Conservation (phyloP, 208 protist species). For the Novymonas esmeraldas region DNA sequence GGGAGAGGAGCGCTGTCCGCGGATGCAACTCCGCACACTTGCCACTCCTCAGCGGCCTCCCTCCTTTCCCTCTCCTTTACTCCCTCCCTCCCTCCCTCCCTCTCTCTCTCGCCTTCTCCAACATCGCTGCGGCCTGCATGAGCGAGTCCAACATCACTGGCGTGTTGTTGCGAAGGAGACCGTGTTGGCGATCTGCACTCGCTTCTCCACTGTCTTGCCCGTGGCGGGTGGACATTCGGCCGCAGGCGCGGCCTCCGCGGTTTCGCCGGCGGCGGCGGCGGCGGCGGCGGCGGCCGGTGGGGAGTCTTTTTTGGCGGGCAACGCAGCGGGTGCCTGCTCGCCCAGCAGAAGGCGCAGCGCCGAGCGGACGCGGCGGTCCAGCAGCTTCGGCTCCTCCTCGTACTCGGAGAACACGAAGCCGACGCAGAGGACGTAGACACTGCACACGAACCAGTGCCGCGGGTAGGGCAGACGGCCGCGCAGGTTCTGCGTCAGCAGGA, state of each 20-base stretch:
- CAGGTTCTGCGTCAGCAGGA: slow-evolving; percentile 75
- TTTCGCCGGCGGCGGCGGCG: neutral
- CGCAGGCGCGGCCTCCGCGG: slow-evolving; percentile 4
- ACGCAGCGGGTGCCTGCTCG: slow-evolving; percentile 30
- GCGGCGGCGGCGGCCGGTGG: slow-evolving; percentile 1
- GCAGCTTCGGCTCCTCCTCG: slow-evolving; percentile 69
- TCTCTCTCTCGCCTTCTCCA: neutral
- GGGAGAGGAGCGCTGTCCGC: neutral
- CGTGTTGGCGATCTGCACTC: slow-evolving; percentile 23
- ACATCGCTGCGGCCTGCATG: neutral
- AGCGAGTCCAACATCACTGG: slow-evolving; percentile 4
- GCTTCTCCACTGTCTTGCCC: slow-evolving; percentile 1
- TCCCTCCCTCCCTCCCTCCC: neutral
- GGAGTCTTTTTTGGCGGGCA: slow-evolving; percentile 2
- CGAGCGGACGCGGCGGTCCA: slow-evolving; percentile 59
- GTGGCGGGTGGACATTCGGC: slow-evolving; percentile 2
- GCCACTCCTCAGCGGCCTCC: neutral
- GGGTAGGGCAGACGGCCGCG: slow-evolving; percentile 78
- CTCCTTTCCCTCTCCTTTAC: neutral
- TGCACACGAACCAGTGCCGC: slow-evolving; percentile 65
- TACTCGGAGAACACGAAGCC: slow-evolving; percentile 81
- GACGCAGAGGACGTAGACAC: slow-evolving; percentile 75
- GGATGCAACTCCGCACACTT: too few relatives aligned
- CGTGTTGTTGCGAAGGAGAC: slow-evolving; percentile 27
- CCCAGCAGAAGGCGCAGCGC: slow-evolving; percentile 58